Base-by-base conservation (phyloP, 1,139 yeast genomes). In the Scheffersomyces cryptocercus region DNA sequence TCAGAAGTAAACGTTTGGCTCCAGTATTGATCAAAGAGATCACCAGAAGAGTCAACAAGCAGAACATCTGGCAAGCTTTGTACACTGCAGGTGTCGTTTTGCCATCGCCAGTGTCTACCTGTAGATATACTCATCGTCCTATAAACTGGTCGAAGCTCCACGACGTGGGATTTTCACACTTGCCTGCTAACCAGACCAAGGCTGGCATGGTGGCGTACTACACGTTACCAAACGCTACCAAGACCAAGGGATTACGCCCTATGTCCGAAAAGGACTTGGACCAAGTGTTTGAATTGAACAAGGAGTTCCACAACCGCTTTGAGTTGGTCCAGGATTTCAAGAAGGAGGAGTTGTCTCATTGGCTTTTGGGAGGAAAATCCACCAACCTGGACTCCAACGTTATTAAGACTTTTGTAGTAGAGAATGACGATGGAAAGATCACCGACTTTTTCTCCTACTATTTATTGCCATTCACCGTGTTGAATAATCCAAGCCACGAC, bases 21-120 rank as follows among this genome's bases (percentile, higher is more conserved):
- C 99, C 99, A 0, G 87, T 93, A 12, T 73, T 93, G 60, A 93
- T 93, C 64, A 87, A 88, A 58, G 99, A 93, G 66, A 87, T 93
- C 52, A 93, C 99, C 4, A 81, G 99, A 61, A 79, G 98, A 54
- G 95, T 93, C 52, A 93, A 95, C 65, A 77, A 79, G 50, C 76
- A 77, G 38, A 80, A 88, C 45, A 86, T 91, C 47, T 93, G 98
- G 97, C 98, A 93, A 64, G 99, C 99, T 0, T 75, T 95, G 48
- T 90, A 89, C 65, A 91, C 99, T 10, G 97, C 95, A 0, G 99
- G 99, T 5, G 81, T 84, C 5, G 84, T 89, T 5, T 75, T 93
- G 48, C 99, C 99, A 14, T 84, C 93, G 16, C 99, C 99, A 0
- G 79, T 93, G 7, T 73, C 96, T n/a, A 84, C 89, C 2, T 85